A percentile compares a stretch with the other conserved stretches of the same genome.
These are phyloP conservation scores for Cladophialophora bantiana DNA, from an alignment of 2,329 filamentous ascomycete genomes.

Conservation along the genomic window DNA sequence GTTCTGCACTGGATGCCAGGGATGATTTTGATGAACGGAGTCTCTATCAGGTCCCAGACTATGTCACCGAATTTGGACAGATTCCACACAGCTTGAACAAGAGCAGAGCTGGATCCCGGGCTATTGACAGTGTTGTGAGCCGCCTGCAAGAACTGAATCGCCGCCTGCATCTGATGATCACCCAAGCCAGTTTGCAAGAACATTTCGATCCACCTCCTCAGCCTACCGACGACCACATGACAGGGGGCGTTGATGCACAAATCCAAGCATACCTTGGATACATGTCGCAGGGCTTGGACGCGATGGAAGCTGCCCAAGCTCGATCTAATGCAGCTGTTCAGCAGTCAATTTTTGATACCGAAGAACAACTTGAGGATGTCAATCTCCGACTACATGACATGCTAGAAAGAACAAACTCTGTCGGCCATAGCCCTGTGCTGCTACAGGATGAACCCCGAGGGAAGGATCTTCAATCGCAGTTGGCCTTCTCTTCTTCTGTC, in stretches of 20 bases:
- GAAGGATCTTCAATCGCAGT: conserved; percentile 69
- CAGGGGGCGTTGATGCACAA: conserved; percentile 34
- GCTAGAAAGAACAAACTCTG: conserved; percentile 56
- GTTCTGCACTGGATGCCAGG: conserved; percentile 62
- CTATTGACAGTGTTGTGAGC: conserved; percentile 66
- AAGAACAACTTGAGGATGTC: conserved; percentile 65
- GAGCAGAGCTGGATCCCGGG: conserved; percentile 34
- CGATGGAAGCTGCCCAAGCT: conserved; percentile 66
- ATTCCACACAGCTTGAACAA: conserved; percentile 41
- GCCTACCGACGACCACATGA: conserved; percentile 41
- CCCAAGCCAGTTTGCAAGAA: conserved; percentile 51
- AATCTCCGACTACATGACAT: conserved; percentile 70
- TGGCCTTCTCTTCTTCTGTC: conserved; percentile 77
- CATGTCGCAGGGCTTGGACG: conserved; percentile 69
- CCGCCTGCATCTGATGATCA: conserved; percentile 70
- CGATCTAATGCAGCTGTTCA: conserved; percentile 46
- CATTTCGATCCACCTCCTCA: conserved; percentile 50
- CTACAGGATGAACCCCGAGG: conserved; percentile 66
- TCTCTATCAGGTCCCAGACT: conserved; percentile 73
- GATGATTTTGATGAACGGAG: conserved; percentile 79
- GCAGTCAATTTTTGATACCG: conserved; percentile 51
- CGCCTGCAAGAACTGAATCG: conserved; percentile 73
- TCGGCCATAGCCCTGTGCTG: conserved; percentile 55
- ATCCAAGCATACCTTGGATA: conserved; percentile 69
- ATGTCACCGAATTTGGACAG: conserved; percentile 60